These are phyloP conservation scores for Alternaria sp. DNA, from an alignment of 2,329 filamentous ascomycete species.

Conservation along the genomic window DNA sequence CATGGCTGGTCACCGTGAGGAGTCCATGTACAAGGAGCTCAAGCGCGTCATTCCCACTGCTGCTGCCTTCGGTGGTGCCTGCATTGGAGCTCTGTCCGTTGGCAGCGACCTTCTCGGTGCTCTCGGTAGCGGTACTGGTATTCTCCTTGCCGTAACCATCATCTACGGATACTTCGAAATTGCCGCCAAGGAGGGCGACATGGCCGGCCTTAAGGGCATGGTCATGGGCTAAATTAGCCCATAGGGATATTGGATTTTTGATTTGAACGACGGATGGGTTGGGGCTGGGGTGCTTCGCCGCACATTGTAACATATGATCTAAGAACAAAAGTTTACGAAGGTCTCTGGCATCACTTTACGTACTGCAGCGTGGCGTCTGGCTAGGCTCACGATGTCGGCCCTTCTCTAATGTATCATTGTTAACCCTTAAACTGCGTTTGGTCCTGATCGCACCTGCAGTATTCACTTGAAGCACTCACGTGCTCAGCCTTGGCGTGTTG, in stretches of 20 bases:
- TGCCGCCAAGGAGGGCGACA: slow-evolving; percentile 96
- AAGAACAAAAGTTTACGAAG: slow-evolving; percentile 15
- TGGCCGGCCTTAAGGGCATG: slow-evolving; percentile 76
- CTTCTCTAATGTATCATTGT: slow-evolving; percentile 16
- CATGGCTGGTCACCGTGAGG: slow-evolving; percentile 99
- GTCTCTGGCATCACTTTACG: slow-evolving; percentile 9
- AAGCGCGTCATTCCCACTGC: slow-evolving; percentile 99
- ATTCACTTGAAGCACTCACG: not conserved
- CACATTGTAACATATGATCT: slow-evolving; percentile 19
- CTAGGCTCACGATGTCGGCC: slow-evolving; percentile 1
- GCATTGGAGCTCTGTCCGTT: slow-evolving; percentile 96
- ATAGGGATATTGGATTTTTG: slow-evolving; percentile 2
- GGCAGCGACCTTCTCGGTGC: slow-evolving; percentile 94
- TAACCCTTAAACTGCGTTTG: not conserved
- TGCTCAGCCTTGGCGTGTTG: not conserved
- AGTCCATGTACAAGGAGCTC: slow-evolving; percentile 99
- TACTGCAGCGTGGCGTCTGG: slow-evolving; percentile 5
- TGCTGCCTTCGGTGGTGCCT: slow-evolving; percentile 96
- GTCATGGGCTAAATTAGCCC: slow-evolving; percentile 57
- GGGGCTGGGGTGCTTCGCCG: slow-evolving; percentile 8
- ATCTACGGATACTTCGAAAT: slow-evolving; percentile 99
- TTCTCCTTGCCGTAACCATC: slow-evolving; percentile 97
- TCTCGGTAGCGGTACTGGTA: slow-evolving; percentile 95
- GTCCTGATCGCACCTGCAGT: not conserved
- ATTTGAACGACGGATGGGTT: slow-evolving; percentile 4